Conservation (phyloP, 2,329 filamentous ascomycete genomes). For the Mollisiaceae sp. region DNA sequence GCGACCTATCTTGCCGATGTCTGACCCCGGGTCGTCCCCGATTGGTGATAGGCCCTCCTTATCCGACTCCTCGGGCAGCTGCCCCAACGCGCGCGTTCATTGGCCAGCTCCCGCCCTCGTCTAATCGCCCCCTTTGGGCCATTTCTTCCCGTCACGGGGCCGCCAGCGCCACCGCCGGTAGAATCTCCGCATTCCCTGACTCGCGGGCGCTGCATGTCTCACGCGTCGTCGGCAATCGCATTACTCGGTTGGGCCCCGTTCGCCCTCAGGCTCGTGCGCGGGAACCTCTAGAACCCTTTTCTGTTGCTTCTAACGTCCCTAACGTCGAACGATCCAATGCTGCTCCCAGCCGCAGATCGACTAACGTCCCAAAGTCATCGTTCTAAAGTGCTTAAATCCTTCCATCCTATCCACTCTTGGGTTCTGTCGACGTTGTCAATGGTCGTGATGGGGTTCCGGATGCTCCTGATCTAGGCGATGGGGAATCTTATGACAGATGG, state of each 20-base stretch:
- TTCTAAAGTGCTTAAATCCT: constrained; percentile 11
- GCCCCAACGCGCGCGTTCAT: not conserved
- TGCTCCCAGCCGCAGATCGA: not conserved
- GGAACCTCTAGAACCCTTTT: too few species aligned
- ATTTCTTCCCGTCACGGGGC: too few species aligned
- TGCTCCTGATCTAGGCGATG: constrained; percentile 28
- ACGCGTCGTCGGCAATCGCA: not conserved
- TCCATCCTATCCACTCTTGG: constrained; percentile 8
- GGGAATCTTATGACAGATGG: constrained; percentile 20
- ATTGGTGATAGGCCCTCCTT: not conserved
- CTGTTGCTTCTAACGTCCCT: too few species aligned
- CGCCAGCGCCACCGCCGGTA: too few species aligned
- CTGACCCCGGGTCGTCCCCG: not conserved
- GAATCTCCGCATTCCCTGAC: not conserved
- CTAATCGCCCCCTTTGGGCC: not conserved
- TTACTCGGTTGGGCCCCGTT: constrained; percentile 1
- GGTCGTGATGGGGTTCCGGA: constrained; percentile 1
- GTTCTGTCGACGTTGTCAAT: constrained; percentile 3
- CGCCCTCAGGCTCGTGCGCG: not conserved
- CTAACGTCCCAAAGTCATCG: constrained; percentile 3
- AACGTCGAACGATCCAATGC: not conserved
- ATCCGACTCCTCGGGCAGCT: not conserved
- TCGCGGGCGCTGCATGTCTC: not conserved
- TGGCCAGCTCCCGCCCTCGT: not conserved
- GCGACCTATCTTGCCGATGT: constrained; percentile 14